Conservation (phyloP, 164 flowering plant species). For the Annona cherimola region DNA sequence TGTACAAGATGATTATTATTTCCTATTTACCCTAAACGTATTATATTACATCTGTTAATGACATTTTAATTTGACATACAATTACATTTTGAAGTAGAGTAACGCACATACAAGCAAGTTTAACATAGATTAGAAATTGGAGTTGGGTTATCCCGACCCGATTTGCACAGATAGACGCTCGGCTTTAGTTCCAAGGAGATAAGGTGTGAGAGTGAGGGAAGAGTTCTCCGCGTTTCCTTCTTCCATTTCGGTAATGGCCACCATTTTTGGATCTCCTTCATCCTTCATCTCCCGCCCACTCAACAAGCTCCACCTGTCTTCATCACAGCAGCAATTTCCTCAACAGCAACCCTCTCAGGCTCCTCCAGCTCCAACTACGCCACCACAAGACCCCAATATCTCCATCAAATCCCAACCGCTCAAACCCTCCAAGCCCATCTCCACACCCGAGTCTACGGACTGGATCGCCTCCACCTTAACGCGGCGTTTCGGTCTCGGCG, state of each 20-base stretch:
- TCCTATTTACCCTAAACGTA: no score
- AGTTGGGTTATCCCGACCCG: no score
- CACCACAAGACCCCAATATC: constrained; percentile 23
- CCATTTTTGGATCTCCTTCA: constrained; percentile 40
- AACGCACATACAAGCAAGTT: no score
- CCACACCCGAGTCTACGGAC: constrained; percentile 59
- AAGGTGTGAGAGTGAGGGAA: not conserved
- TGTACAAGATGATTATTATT: no score
- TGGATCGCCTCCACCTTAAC: constrained; percentile 84
- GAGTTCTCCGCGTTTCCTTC: not conserved
- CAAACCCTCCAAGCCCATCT: constrained; percentile 20
- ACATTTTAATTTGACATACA: no score
- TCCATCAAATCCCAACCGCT: constrained; percentile 7
- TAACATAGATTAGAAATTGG: no score
- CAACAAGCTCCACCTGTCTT: constrained; percentile 38
- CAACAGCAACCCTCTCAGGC: constrained; percentile 19
- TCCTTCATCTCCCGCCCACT: constrained; percentile 42
- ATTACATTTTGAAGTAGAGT: no score
- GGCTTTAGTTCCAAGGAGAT: not conserved
- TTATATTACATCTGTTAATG: no score
- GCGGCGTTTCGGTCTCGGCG: constrained; percentile 86
- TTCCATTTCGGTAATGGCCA: constrained; percentile 33
- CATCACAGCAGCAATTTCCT: constrained; percentile 33
- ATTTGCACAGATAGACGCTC: no score
- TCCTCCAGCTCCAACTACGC: constrained; percentile 19